These are phyloP conservation scores for Paramecium caudatum DNA, from an alignment of 73 alveolate species.

Conservation along the genomic window DNA sequence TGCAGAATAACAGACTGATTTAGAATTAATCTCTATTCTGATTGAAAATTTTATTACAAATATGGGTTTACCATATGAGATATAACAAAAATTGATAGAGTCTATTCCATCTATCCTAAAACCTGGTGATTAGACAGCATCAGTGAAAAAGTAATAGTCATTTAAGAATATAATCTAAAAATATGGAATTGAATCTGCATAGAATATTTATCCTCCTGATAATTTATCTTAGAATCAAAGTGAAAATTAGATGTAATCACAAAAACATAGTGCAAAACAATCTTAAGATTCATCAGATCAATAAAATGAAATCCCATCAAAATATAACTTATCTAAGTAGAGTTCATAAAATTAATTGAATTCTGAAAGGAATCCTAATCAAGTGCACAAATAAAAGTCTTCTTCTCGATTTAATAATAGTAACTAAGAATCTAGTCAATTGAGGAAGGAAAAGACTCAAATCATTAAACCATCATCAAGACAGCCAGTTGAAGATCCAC, in stretches of 20 bases:
- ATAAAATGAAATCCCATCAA: too few relatives aligned
- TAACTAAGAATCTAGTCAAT: too few relatives aligned
- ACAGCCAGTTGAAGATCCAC: background rate
- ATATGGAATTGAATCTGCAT: background rate
- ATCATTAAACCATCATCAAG: too few relatives aligned
- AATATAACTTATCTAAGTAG: background rate
- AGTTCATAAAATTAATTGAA: background rate
- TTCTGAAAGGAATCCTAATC: background rate
- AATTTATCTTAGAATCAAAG: too few relatives aligned
- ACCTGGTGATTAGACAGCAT: background rate
- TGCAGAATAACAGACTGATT: conserved; percentile 1
- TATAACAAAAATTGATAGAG: background rate
- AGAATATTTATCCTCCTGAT: too few relatives aligned
- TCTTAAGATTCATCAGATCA: conserved; percentile 17
- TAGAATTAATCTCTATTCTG: background rate
- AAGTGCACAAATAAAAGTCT: background rate
- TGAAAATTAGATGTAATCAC: background rate
- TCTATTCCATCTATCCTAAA: background rate
- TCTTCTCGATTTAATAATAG: too few relatives aligned
- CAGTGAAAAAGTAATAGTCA: background rate
- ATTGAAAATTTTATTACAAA: background rate
- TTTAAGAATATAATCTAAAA: background rate
- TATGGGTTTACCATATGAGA: conserved; percentile 27
- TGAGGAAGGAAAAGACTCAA: too few relatives aligned
- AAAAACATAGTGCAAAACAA: conserved; percentile 18